Percentiles rank a stretch among this genome's conserved stretches.
These are phyloP conservation scores for Picea engelmannii DNA, from an alignment of 83 land plant species.

Conservation along the genomic window DNA sequence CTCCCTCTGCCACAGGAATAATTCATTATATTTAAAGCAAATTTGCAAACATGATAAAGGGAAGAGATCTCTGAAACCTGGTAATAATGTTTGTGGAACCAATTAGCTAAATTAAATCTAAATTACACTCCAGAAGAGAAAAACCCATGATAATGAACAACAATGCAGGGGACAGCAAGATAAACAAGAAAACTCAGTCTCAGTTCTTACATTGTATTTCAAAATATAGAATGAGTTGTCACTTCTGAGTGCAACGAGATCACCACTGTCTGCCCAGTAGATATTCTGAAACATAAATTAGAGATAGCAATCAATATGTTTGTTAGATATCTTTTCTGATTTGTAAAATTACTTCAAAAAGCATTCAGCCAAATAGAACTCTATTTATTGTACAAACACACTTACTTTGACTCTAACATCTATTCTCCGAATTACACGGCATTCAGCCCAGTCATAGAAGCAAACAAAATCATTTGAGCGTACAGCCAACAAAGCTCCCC, in stretches of 20 bases:
- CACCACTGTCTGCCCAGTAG: constrained; percentile 99
- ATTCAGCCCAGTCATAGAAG: constrained; percentile 58
- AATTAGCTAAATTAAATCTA: no score
- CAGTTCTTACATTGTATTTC: constrained; percentile 86
- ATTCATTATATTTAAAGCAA: background rate
- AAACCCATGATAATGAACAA: background rate
- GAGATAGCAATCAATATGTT: background rate
- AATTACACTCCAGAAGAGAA: no score
- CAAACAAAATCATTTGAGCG: constrained; percentile 51
- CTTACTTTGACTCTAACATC: constrained; percentile 50
- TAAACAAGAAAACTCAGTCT: background rate
- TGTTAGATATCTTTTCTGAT: background rate
- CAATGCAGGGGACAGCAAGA: background rate
- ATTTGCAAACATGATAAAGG: background rate
- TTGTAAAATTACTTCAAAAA: background rate
- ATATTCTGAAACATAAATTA: constrained; percentile 63
- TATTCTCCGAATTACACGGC: constrained; percentile 43
- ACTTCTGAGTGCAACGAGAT: constrained; percentile 90
- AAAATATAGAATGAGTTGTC: constrained; percentile 93
- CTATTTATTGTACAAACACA: background rate
- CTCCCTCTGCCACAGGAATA: constrained; percentile 64
- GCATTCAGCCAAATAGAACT: background rate
- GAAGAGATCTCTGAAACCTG: no score
- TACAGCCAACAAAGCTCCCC: constrained; percentile 42
- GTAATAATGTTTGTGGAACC: no score